Conservation (phyloP, 305 asterid species). For the Lippia alba region DNA sequence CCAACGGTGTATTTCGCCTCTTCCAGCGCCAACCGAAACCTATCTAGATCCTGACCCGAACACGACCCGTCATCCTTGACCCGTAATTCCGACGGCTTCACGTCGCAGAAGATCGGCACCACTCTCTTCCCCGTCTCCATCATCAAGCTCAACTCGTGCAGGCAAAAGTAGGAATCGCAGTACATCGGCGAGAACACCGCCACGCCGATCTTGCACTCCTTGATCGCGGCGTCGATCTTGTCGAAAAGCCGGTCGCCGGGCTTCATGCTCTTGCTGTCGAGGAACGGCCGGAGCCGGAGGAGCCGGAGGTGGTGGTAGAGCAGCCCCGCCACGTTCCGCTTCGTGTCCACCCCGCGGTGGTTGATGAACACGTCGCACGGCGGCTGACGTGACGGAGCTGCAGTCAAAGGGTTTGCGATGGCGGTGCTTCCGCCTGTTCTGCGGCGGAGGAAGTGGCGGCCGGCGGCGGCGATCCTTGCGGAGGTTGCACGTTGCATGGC, state of each 20-base stretch:
- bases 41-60: constrained; percentile 38
- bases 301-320: constrained; percentile 47
- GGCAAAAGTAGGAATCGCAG: constrained; percentile 60
- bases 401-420: constrained; percentile 1
- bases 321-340: constrained; percentile 54
- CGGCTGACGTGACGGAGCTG: no score
- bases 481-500: constrained; percentile 52
- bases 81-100: constrained; percentile 61
- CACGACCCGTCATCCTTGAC: constrained; percentile 44
- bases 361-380: constrained; percentile 59
- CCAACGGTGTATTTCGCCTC: constrained; percentile 68
- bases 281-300: constrained; percentile 49
- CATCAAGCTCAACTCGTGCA: constrained; percentile 62
- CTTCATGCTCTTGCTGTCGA: constrained; percentile 71
- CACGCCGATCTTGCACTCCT: constrained; percentile 54
- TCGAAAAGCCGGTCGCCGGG: constrained; percentile 65
- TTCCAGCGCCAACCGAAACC: constrained; percentile 53
- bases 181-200: constrained; percentile 65
- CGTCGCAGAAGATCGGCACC: constrained; percentile 59
- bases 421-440: not conserved
- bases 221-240: constrained; percentile 54
- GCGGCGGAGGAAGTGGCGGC: constrained; percentile 31
- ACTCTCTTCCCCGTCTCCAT: constrained; percentile 56
- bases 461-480: constrained; percentile 22
- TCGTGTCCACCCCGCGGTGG: constrained; percentile 65